phyloP scores from a whole-genome alignment of 495 filamentous ascomycete genomes.

The Xylaria acuta region DNA sequence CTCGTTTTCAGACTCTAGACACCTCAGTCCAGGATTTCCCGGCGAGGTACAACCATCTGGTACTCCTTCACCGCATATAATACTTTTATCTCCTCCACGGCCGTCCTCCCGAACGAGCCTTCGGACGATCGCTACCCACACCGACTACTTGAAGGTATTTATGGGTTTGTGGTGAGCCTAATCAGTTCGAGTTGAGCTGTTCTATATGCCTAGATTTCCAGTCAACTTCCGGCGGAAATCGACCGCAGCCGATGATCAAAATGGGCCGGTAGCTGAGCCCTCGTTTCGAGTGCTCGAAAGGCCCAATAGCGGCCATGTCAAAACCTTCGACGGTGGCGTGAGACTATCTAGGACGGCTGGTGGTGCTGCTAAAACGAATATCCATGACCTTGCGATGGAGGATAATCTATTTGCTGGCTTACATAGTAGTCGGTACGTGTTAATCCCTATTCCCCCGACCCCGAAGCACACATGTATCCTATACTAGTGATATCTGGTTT shows the following conservation, averaged over 20 bases:
- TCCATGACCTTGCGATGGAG: constrained; percentile 47
- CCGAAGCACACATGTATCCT: not conserved
- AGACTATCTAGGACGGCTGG: constrained; percentile 42
- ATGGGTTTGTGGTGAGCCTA: constrained; percentile 34
- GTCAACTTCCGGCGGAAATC: constrained; percentile 60
- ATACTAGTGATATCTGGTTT: not conserved
- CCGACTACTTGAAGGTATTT: constrained; percentile 30
- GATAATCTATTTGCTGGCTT: constrained; percentile 65
- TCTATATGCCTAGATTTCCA: constrained; percentile 62
- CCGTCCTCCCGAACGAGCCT: constrained; percentile 24
- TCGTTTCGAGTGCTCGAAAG: constrained; percentile 59
- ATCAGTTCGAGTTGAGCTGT: constrained; percentile 36
- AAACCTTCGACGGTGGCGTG: constrained; percentile 51
- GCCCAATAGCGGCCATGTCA: constrained; percentile 41
- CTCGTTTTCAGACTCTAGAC: constrained; percentile 23
- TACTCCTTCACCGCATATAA: not conserved
- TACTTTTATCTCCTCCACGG: not conserved
- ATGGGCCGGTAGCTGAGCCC: constrained; percentile 50
- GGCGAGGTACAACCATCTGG: not conserved
- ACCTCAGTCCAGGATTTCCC: not conserved
- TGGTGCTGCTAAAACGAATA: constrained; percentile 33
- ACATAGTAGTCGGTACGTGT: constrained; percentile 60
- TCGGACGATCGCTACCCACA: constrained; percentile 23
- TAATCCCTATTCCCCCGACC: not conserved
- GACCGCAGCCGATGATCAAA: constrained; percentile 55